Base-by-base conservation (phyloP, 257 asterid genomes). In the Penstemon newberryi region DNA sequence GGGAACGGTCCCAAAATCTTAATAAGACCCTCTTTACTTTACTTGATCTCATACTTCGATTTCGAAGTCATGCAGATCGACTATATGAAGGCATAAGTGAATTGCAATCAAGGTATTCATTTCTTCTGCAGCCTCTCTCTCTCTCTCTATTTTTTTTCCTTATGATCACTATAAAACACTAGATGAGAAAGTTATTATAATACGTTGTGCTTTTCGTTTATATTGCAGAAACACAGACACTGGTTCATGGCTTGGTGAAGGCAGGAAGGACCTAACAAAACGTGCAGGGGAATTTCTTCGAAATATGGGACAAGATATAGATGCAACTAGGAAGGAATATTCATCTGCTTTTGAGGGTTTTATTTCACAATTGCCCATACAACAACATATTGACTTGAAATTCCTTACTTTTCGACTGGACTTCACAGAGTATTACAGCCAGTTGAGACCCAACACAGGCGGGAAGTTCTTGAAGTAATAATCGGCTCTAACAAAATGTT, bases 391-490 rank as follows among this genome's bases (percentile, higher is more conserved):
- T 40, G 96, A 94, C 77, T 70, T 91, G 85, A 94, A 94, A 85
- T 94, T 94, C 85, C 96, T 91, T 45, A 82, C 82, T 86, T 94
- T 94, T 73, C 91, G 97, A 58, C 80, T 94, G 67, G 96, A 94
- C 75, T 94, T 94, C 86, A 94, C 98, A 6, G 91, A 89, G 69
- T 91, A 91, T 76, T 94, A 94, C 76, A 80, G 93, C 83, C 89
- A 82, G 72, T 66, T 75, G 69, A 89, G 82, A 67, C 83, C 80
- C 53, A 75, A 45, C 70, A 75, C 72, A 19, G 82, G 71, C 70
- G 86, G 81, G 77, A 93, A 87, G 77, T 80, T 77, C 61, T 74
- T 74, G 77, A 54, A 64, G 33, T 85, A 80, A 80, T 43, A 61
- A 46, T 54, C 57, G 54, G 54, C 67, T 67, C 63, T 47, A 51